Base-by-base conservation (phyloP, 192 early-diverging fungal genomes). In the Podila verticillata region DNA sequence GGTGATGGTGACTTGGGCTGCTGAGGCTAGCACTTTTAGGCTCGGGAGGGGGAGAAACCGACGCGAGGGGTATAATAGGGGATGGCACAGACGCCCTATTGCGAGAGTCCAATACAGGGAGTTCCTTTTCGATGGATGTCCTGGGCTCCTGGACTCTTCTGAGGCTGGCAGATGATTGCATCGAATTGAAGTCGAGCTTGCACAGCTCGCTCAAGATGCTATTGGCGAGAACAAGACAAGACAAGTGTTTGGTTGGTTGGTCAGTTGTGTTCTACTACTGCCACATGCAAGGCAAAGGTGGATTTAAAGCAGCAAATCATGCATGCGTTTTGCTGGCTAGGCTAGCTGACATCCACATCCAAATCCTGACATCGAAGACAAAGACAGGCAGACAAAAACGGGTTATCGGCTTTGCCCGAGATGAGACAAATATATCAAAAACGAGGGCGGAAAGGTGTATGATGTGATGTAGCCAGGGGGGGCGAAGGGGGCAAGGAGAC, bases 121-220 rank as follows among this genome's bases (percentile, higher is more conserved):
- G 61, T 28, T 67, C 69, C 7, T 17, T 34, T 13, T 72, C 75
- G 35, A 68, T 12, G 9, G 75, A 80, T 9, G 69, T 19, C 26
- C 70, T 51, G 57, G 57, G 22, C 63, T 59, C 54, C 10, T 24
- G 62, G 24, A 57, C 32, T 13, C 49, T 30, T 56, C 30, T 64
- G 13, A 26, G 15, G 32, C 44, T 35, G 12, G 61, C 22, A 29
- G 49, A 32, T n/a, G 69, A 13, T 6, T 58, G 39, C 3, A 72
- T 28, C 20, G 59, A 64, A 36, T 80, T 59, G 22, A 80, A 31
- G 39, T 80, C 70, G 31, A 80, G 49, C 30, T 72, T 71, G 36
- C 69, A 64, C 24, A 80, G 59, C 44, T 80, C 75, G 15, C 59
- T 12, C 44, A 80, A n/a, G 56, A 80, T 72, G 44, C 75, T 80